These are phyloP conservation scores for Spathaspora passalidarum DNA, from an alignment of 805 yeast species.

Conservation along the genomic window DNA sequence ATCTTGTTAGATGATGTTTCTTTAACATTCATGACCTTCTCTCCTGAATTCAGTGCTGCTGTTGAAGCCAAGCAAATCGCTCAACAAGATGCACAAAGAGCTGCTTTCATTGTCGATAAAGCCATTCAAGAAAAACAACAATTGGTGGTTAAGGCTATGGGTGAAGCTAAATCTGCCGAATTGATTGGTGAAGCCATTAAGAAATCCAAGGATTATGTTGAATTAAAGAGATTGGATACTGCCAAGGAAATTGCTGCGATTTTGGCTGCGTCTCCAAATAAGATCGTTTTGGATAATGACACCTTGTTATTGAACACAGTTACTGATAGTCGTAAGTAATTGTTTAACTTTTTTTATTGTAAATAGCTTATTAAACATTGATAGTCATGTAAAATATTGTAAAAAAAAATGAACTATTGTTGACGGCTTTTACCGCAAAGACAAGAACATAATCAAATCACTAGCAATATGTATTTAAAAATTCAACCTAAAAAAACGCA, in stretches of 20 bases:
- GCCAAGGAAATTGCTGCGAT: slow-evolving; percentile 93
- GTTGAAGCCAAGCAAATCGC: slow-evolving; percentile 99
- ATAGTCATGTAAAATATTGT: background rate
- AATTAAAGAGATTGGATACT: slow-evolving; percentile 93
- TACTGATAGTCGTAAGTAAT: slow-evolving; percentile 62
- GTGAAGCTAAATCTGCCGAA: slow-evolving; percentile 98
- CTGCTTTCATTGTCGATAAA: slow-evolving; percentile 94
- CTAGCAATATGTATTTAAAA: no score
- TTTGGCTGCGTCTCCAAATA: slow-evolving; percentile 84
- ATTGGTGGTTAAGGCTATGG: slow-evolving; percentile 93
- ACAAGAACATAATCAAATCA: no score
- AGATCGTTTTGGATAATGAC: slow-evolving; percentile 86
- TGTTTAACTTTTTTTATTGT: slow-evolving; percentile 2
- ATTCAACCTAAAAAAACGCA: background rate
- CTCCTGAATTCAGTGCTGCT: slow-evolving; percentile 96
- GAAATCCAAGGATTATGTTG: slow-evolving; percentile 93
- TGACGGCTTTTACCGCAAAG: no score
- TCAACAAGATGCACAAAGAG: slow-evolving; percentile 98
- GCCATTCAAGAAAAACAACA: slow-evolving; percentile 98
- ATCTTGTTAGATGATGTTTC: slow-evolving; percentile 92
- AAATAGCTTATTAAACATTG: slow-evolving; percentile 7
- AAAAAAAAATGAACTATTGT: background rate
- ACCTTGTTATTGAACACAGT: slow-evolving; percentile 87
- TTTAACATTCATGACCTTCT: slow-evolving; percentile 92
- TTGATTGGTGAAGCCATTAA: slow-evolving; percentile 98